phyloP scores from a whole-genome alignment of 257 asterid genomes.

The Lycium barbarum region DNA sequence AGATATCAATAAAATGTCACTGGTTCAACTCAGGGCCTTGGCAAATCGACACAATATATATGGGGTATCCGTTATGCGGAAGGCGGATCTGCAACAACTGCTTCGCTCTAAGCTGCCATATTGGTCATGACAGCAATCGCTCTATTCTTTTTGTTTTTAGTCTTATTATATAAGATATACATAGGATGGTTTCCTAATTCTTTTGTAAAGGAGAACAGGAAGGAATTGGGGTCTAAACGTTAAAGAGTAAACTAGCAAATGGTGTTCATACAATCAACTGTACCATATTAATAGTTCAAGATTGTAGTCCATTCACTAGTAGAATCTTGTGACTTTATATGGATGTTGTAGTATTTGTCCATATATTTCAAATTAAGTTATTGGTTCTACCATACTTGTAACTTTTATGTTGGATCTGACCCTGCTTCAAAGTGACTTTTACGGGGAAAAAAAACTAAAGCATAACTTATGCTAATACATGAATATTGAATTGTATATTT shows the following conservation, averaged over 20 bases:
- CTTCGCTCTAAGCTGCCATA: constrained; percentile 20
- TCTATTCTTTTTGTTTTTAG: background rate
- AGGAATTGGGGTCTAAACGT: background rate
- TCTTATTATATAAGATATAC: background rate
- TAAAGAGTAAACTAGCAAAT: background rate
- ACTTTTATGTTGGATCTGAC: too few relatives aligned
- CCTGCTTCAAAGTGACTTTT: too few relatives aligned
- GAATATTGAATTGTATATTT: too few relatives aligned
- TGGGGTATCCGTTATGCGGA: constrained; percentile 39
- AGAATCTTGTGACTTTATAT: too few relatives aligned
- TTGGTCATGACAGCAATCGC: background rate
- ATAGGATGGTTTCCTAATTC: background rate
- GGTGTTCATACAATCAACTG: background rate
- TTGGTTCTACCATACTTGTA: too few relatives aligned
- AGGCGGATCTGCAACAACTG: constrained; percentile 40
- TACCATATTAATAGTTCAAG: too few relatives aligned
- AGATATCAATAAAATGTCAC: constrained; percentile 21
- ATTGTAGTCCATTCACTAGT: too few relatives aligned
- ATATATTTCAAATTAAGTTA: too few relatives aligned
- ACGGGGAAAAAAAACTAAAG: too few relatives aligned
- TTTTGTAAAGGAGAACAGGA: background rate
- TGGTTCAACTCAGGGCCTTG: constrained; percentile 41
- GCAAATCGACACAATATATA: constrained; percentile 46
- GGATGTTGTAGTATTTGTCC: too few relatives aligned
- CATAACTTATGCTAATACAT: too few relatives aligned